These are phyloP conservation scores for Amborella trichopoda DNA, from an alignment of 164 flowering plant genomes.

Conservation along the genomic window DNA sequence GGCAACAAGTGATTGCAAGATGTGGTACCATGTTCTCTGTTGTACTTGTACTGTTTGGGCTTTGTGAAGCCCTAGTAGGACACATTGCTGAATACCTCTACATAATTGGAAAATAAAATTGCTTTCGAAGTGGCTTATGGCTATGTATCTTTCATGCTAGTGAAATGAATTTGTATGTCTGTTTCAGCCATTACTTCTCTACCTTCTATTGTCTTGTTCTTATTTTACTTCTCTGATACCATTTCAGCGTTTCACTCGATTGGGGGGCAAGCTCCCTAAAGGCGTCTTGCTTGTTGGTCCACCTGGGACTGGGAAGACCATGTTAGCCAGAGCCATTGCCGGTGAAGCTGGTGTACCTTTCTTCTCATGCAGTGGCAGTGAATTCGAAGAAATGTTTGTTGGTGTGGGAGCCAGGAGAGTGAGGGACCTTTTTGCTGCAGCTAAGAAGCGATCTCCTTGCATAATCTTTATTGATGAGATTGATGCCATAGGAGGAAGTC, in stretches of 20 bases:
- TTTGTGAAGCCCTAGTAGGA: no score
- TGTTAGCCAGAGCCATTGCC: conserved; percentile 99
- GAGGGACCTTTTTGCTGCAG: conserved; percentile 85
- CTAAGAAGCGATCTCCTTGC: conserved; percentile 85
- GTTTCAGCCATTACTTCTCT: no score
- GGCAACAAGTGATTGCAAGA: no score
- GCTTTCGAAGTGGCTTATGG: no score
- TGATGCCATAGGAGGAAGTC: conserved; percentile 95
- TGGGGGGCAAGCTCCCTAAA: conserved; percentile 97
- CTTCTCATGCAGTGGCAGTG: conserved; percentile 97
- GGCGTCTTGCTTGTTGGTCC: conserved; percentile 98
- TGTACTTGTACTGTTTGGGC: no score
- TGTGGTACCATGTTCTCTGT: no score
- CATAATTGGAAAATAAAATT: no score
- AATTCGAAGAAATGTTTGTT: conserved; percentile 99
- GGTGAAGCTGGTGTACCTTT: conserved; percentile 99
- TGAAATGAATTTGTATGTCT: no score
- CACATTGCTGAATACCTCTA: no score
- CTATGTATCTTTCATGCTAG: no score
- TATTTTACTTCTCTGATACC: conserved; percentile 6
- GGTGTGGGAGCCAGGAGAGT: conserved; percentile 97
- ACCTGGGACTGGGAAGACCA: conserved; percentile 97
- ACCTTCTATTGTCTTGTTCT: no score
- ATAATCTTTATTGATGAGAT: conserved; percentile 87
- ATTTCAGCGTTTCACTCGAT: conserved; percentile 82